These are phyloP conservation scores for Protea cynaroides DNA, from an alignment of 164 flowering plant genomes.

Conservation along the genomic window DNA sequence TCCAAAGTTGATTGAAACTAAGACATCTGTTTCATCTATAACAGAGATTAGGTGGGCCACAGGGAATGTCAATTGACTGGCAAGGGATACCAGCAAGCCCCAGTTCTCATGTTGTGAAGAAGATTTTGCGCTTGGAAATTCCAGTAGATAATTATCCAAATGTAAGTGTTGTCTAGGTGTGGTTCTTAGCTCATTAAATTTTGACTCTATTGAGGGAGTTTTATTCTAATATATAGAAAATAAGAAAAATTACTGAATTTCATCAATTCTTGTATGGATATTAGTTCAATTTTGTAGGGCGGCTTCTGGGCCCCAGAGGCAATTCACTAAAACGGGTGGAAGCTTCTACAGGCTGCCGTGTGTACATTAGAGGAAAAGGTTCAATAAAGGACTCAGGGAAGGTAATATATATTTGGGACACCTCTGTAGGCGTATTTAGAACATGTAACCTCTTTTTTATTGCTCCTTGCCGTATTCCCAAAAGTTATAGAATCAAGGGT, in stretches of 20 bases:
- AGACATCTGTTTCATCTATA: neutral
- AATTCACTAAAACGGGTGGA: conserved; percentile 97
- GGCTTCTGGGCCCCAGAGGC: conserved; percentile 95
- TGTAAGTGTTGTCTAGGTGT: conserved; percentile 34
- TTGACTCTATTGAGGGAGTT: neutral
- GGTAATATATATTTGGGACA: no score
- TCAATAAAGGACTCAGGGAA: conserved; percentile 94
- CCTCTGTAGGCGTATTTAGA: no score
- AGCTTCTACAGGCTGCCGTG: conserved; percentile 94
- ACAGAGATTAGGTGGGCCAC: conserved; percentile 79
- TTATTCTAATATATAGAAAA: neutral
- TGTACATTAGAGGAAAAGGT: conserved; percentile 96
- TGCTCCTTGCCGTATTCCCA: no score
- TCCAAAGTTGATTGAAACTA: neutral
- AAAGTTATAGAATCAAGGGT: no score
- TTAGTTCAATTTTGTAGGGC: conserved; percentile 98
- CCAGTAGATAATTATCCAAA: conserved; percentile 94
- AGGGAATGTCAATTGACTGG: conserved; percentile 98
- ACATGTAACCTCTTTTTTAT: no score
- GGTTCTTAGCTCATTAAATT: neutral
- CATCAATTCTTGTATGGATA: conserved; percentile 6
- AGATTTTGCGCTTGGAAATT: conserved; percentile 87
- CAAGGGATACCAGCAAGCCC: conserved; percentile 98
- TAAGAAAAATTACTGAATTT: conserved; percentile 1
- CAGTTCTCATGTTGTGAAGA: conserved; percentile 78